Base-by-base conservation (phyloP, 2,329 filamentous ascomycete species). In the Metarhizium humberi region DNA sequence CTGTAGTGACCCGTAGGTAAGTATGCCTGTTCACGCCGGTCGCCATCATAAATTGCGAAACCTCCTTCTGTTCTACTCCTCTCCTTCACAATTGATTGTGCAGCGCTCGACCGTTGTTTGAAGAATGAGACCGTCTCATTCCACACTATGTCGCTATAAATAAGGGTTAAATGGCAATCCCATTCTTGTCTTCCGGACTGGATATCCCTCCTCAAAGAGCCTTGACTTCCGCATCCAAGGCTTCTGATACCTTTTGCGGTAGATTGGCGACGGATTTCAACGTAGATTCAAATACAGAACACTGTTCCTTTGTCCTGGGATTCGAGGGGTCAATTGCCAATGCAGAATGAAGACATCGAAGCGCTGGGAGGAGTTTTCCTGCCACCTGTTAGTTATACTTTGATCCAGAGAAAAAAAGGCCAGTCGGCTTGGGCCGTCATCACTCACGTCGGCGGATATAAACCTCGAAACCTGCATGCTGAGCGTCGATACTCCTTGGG, bases 401-500 rank as follows among this genome's bases (percentile, higher is more conserved):
- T 4, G 6, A 25, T 25, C 25, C 25, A 25, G 25, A 25, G 18
- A 48, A 34, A 34, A 14, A 40, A 16, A 6, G 38, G 38, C 14
- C 4, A 40, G 13, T 40, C n/a, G 8, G 6, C 14, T 40, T n/a
- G 11, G 11, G 38, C 11, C 38, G 3, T 34, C n/a, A 20, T 36
- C 43, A 75, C 85, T 78, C 82, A 95, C 91, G 85, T 75, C 87
- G 81, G 66, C 91, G 81, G 57, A 95, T 78, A 67, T 90, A 92
- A 18, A 99, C 87, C 73, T 97, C 92, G 64, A 96, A 97, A 5
- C 91, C 94, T 53, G 86, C 82, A 60, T 86, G 79, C 72, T 99
- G 94, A 25, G 82, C 88, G 58, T 94, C 84, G 50, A 95, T 81
- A 67, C 85, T 88, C 74, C 87, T 83, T 2, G 91, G 86, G 65